Conservation (phyloP, 2,329 filamentous ascomycete genomes). For the Monilinia fructicola region DNA sequence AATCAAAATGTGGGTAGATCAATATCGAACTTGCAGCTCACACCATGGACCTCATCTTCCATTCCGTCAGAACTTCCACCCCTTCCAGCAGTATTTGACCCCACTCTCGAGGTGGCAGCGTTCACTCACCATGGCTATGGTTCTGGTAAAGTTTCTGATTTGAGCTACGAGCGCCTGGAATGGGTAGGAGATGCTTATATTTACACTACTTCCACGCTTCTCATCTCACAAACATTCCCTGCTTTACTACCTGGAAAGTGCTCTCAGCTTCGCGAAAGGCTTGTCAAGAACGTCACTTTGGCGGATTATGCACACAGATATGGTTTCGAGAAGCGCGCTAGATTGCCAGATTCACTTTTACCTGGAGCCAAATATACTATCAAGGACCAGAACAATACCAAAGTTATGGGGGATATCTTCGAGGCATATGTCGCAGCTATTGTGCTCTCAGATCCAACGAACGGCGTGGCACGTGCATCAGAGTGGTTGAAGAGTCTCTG, state of each 20-base stretch:
- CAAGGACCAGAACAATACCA: constrained; percentile 56
- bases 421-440: constrained; percentile 86
- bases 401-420: constrained; percentile 83
- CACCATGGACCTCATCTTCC: constrained; percentile 52
- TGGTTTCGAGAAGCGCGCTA: constrained; percentile 64
- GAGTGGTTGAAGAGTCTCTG: constrained; percentile 76
- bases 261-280: constrained; percentile 72
- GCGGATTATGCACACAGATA: constrained; percentile 69
- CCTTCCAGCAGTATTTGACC: constrained; percentile 61
- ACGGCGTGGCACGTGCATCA: constrained; percentile 62
- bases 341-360: constrained; percentile 42
- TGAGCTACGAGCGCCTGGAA: constrained; percentile 77
- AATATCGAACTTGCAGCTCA: constrained; percentile 35
- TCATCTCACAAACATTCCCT: constrained; percentile 73
- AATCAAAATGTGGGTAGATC: constrained; percentile 7
- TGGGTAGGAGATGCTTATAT: constrained; percentile 87
- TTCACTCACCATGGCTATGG: constrained; percentile 58
- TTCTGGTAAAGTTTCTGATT: constrained; percentile 30
- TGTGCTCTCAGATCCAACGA: constrained; percentile 62
- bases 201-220: constrained; percentile 70
- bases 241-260: constrained; percentile 65
- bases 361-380: constrained; percentile 4
- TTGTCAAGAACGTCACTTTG: constrained; percentile 80
- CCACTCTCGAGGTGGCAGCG: constrained; percentile 58
- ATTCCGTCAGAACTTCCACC: constrained; percentile 53